A percentile compares a stretch with the other conserved stretches of the same genome.
Conservation (phyloP, 352 stramenopile genomes). For the Bremia lactucae region DNA sequence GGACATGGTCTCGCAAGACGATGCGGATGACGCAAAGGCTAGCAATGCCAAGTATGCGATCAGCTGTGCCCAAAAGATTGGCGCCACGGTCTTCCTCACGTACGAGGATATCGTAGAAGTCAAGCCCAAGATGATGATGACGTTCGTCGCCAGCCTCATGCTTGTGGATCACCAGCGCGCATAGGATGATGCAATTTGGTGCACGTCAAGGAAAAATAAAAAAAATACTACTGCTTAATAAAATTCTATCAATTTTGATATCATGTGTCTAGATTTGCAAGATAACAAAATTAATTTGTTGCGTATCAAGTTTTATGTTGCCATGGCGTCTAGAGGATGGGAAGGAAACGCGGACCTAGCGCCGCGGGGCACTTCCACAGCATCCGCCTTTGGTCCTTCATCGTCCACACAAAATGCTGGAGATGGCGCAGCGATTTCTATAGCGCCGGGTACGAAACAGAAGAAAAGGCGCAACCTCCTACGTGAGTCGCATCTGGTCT, state of each 20-base stretch:
- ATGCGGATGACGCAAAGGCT: conserved; percentile 72
- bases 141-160: conserved; percentile 81
- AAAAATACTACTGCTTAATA: neutral
- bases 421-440: neutral
- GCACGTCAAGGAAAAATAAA: neutral
- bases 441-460: neutral
- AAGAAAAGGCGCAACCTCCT: conserved; percentile 48
- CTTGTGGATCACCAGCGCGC: conserved; percentile 53
- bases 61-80: conserved; percentile 88
- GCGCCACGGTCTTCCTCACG: conserved; percentile 86
- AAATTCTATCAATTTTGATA: neutral
- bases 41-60: conserved; percentile 90
- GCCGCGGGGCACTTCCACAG: conserved; percentile 8
- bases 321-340: conserved; percentile 40
- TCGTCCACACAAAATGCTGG: conserved; percentile 3
- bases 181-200: conserved; percentile 1
- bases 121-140: conserved; percentile 90
- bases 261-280: neutral
- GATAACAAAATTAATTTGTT: conserved; percentile 1
- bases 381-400: neutral
- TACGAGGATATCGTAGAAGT: conserved; percentile 92
- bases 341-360: conserved; percentile 41
- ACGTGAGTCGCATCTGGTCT: conserved; percentile 56
- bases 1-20: conserved; percentile 62
- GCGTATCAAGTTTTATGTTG: neutral